Percentiles rank a stretch among this genome's conserved stretches.
These are phyloP conservation scores for Medakamo hakoo DNA, from an alignment of 139 green algal species.

Conservation along the genomic window DNA sequence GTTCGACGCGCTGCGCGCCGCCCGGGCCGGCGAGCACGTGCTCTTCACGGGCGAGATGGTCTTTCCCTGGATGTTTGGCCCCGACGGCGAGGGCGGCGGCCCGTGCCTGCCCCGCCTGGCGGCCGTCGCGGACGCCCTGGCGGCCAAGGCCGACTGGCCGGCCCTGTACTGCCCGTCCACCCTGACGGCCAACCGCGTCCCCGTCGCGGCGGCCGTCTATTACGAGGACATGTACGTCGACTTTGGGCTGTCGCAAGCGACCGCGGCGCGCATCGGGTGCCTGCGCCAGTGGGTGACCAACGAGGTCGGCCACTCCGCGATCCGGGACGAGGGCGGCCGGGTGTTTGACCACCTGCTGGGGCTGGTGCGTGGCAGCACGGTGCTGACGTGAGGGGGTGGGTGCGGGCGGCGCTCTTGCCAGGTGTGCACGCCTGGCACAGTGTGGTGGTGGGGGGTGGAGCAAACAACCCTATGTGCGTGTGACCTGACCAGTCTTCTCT, in stretches of 20 bases:
- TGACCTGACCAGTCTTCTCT: too few species aligned
- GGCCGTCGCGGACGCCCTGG: constrained; percentile 25
- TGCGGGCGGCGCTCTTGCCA: too few species aligned
- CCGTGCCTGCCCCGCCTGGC: constrained; percentile 48
- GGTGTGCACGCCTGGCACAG: too few species aligned
- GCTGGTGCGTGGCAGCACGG: constrained; percentile 40
- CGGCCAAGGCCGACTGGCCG: constrained; percentile 54
- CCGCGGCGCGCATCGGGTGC: constrained; percentile 28
- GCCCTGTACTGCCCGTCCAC: constrained; percentile 52
- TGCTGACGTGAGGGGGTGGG: constrained; percentile 17
- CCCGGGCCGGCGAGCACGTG: constrained; percentile 29
- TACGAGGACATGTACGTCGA: constrained; percentile 94
- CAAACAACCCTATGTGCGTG: too few species aligned
- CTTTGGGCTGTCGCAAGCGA: constrained; percentile 58
- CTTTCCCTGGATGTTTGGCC: constrained; percentile 89
- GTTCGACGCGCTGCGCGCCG: constrained; percentile 51
- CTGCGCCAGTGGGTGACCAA: constrained; percentile 64
- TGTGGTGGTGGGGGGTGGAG: too few species aligned
- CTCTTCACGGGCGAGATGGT: constrained; percentile 86
- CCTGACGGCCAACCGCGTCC: constrained; percentile 43
- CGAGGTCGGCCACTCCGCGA: constrained; percentile 70
- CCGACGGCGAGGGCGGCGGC: too few species aligned
- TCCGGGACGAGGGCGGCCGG: constrained; percentile 16
- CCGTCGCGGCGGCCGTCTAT: constrained; percentile 55
- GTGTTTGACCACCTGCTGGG: constrained; percentile 64